phyloP scores from a whole-genome alignment of 257 asterid genomes.

The Capsicum pubescens region DNA sequence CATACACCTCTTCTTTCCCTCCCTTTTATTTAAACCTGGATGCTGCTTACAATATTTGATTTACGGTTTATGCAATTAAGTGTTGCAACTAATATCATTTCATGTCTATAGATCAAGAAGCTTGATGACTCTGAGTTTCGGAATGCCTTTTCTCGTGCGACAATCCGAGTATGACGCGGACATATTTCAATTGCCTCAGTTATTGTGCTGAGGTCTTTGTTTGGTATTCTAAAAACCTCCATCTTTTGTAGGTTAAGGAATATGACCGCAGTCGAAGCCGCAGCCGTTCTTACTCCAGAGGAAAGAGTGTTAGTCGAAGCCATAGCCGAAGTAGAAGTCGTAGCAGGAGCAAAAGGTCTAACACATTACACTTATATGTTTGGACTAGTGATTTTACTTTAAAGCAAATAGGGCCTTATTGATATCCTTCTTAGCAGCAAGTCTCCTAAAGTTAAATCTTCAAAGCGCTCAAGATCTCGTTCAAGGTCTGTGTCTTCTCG shows the following conservation, averaged over 20 bases:
- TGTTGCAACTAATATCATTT: slow-evolving; percentile 18
- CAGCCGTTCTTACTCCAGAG: slow-evolving; percentile 72
- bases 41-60: not conserved
- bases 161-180: slow-evolving; percentile 64
- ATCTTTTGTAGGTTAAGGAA: slow-evolving; percentile 70
- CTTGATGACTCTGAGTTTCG: slow-evolving; percentile 94
- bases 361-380: slow-evolving; percentile 23
- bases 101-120: slow-evolving; percentile 70
- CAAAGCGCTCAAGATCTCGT: slow-evolving; percentile 79
- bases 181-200: slow-evolving; percentile 20
- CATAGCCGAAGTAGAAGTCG: slow-evolving; percentile 75
- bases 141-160: slow-evolving; percentile 82
- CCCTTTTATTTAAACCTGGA: not conserved
- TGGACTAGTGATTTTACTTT: slow-evolving; percentile 17
- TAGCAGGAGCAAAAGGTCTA: slow-evolving; percentile 86
- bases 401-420: slow-evolving; percentile 15
- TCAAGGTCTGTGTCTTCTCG: slow-evolving; percentile 44
- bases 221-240: not conserved
- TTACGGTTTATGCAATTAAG: not conserved
- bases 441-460: slow-evolving; percentile 79
- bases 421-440: slow-evolving; percentile 61
- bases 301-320: slow-evolving; percentile 69
- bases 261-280: slow-evolving; percentile 76
- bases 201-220: not conserved
- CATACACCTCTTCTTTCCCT: slow-evolving; percentile 2